phyloP scores from a whole-genome alignment of 2,329 filamentous ascomycete species.

The Geosmithia morbida region DNA sequence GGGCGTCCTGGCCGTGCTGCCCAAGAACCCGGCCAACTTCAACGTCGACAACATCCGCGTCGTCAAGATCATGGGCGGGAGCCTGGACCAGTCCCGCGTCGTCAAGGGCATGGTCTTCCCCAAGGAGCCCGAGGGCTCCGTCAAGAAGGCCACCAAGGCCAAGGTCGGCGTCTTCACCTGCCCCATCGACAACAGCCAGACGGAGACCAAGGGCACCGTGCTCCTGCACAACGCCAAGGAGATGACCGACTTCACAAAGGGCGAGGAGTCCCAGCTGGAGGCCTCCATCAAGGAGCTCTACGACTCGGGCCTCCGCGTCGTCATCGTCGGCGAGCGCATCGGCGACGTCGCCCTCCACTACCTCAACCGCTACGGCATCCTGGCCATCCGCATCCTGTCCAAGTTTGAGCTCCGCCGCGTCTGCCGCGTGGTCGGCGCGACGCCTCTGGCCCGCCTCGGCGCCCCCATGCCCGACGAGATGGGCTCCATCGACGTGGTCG shows the following conservation, averaged over 20 bases:
- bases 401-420: slow-evolving; percentile 94
- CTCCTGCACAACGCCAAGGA: slow-evolving; percentile 94
- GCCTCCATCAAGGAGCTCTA: slow-evolving; percentile 86
- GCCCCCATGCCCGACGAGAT: slow-evolving; percentile 99
- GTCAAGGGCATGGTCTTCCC: slow-evolving; percentile 98
- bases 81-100: slow-evolving; percentile 83
- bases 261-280: slow-evolving; percentile 88
- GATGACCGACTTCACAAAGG: slow-evolving; percentile 97
- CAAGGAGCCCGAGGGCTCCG: slow-evolving; percentile 77
- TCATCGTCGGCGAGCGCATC: slow-evolving; percentile 84
- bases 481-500: slow-evolving; percentile 86
- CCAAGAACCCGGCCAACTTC: slow-evolving; percentile 91
- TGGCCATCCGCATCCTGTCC: slow-evolving; percentile 91
- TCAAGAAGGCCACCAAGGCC: slow-evolving; percentile 85
- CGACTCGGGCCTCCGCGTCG: slow-evolving; percentile 82
- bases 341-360: slow-evolving; percentile 96
- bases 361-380: slow-evolving; percentile 91
- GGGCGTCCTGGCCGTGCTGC: slow-evolving; percentile 71
- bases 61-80: slow-evolving; percentile 98
- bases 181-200: slow-evolving; percentile 88
- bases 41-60: slow-evolving; percentile 98
- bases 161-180: slow-evolving; percentile 97
- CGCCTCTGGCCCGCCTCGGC: slow-evolving; percentile 85
- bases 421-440: slow-evolving; percentile 92
- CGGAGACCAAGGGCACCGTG: slow-evolving; percentile 97